Evolutionary conservation across 176 grass and related monocot genomes (phyloP), one percentile per base, ranked within the genome.

Genomic region (Avena atlantica): DNA sequence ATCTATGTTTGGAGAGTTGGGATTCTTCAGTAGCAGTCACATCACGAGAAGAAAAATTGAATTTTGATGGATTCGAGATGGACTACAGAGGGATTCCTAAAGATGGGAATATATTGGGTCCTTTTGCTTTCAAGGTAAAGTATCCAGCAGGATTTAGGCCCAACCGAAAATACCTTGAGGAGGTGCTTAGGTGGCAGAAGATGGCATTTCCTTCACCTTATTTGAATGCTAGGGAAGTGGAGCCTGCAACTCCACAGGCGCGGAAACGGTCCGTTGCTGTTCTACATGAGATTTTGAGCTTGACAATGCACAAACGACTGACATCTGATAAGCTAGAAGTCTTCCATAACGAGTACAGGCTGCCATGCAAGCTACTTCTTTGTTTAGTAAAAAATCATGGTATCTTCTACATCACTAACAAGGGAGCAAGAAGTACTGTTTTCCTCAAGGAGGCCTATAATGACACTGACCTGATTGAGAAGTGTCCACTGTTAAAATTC

Each of bases 361-460:
- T 98, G 77, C 93, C 93, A 60, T 92, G 78, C 74, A 93, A 76
- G 44, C 80, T 98, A 49, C 86, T 95, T 81, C 90, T 98, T 50
- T 95, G 93, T 86, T 81, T 95, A 74, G 72, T 98, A 49, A 95
- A 94, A 91, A 92, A 94, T 91, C 96, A 98, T 67, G 96, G 93
- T 11, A 92, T 98, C 25, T 98, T 95, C 87, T 95, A 95, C 56
- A 95, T 95, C 75, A 98, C 93, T n/a, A 98, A 98, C 74, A 98
- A 96, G 89, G 93, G 93, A 64, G 78, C 90, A 80, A 93, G 88
- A 73, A 98, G 96, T 67, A 95, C 93, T 49, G 88, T 95, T n/a
- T 95, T 95, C 66, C 88, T 98, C 44, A 95, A 98, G 71, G 96
- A 98, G 62, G 96, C 90, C 27, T 98, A 95, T 80, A 90, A 89